Percentiles rank a stretch among this genome's conserved stretches.
phyloP scores from a whole-genome alignment of 192 early-diverging fungal genomes.

The Backusella liffmaniae region DNA sequence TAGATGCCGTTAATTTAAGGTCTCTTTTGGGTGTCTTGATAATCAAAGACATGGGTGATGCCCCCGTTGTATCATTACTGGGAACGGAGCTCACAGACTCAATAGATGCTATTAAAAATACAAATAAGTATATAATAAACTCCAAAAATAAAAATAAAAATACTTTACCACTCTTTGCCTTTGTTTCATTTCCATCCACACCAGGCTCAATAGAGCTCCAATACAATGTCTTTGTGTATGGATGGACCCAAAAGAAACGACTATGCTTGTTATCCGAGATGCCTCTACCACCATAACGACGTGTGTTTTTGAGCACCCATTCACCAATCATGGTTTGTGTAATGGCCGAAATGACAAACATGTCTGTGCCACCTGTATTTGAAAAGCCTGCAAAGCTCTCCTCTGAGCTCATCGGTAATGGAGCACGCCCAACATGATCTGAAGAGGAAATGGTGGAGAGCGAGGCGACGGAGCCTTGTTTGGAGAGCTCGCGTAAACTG shows the following conservation, averaged over 20 bases:
- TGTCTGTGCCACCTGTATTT: slow-evolving; percentile 1
- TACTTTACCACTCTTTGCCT: slow-evolving; percentile 48
- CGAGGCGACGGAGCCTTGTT: background rate
- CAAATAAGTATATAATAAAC: slow-evolving; percentile 13
- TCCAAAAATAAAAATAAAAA: too few relatives aligned
- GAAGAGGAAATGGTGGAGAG: slow-evolving; percentile 18
- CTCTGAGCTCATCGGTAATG: background rate
- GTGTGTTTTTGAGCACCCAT: slow-evolving; percentile 72
- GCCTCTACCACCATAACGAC: slow-evolving; percentile 48
- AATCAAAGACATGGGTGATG: slow-evolving; percentile 57
- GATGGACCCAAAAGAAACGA: slow-evolving; percentile 83
- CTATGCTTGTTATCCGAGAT: slow-evolving; percentile 67
- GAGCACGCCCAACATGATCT: background rate
- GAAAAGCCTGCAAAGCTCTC: slow-evolving; percentile 1
- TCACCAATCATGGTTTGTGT: slow-evolving; percentile 83
- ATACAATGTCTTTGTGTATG: slow-evolving; percentile 75
- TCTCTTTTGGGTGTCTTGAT: slow-evolving; percentile 68
- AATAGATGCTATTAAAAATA: slow-evolving; percentile 62
- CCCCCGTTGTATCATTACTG: slow-evolving; percentile 42
- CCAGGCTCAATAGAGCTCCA: slow-evolving; percentile 71
- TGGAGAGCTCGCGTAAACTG: background rate
- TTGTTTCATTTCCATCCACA: slow-evolving; percentile 42
- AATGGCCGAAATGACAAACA: slow-evolving; percentile 66
- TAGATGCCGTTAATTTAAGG: slow-evolving; percentile 70
- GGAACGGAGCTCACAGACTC: slow-evolving; percentile 55